Base-by-base conservation (phyloP, 495 filamentous ascomycete genomes). In the Annulohypoxylon stygium region DNA sequence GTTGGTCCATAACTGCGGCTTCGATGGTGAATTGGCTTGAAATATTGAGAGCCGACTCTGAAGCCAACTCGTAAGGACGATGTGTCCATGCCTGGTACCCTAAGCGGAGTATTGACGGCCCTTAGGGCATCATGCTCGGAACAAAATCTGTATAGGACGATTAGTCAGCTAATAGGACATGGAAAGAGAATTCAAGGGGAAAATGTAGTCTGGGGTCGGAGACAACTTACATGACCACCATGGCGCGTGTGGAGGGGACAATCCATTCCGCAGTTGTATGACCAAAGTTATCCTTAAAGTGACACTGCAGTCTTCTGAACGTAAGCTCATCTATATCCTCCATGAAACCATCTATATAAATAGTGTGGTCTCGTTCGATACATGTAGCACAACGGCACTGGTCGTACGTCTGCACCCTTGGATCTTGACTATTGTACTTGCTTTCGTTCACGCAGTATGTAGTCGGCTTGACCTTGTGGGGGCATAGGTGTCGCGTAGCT, bases 341-440 rank as follows among this genome's bases (percentile, higher is more conserved):
- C 18, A 43, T 3, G 25, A 73, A 53, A 4, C 53, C 12, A 45
- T 10, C 33, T 9, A 76, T 33, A 23, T 53, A 74, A 36, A 76
- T 39, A 0, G 63, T 58, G 43, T 59, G 41, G 20, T 70, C 51
- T 11, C 20, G 36, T 0, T 65, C 58, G 1, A 11, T 10, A 50
- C 74, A 76, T 11, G 11, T 34, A 0, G 1, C 0, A 14, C 74
- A 76, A 1, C 11, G 16, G 25, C 74, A 76, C 30, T 61, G 45
- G 25, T 70, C 62, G 30, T 61, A 76, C 30, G 65, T 65, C n/a
- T 67, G 30, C 43, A 26, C 48, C 18, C 8, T 51, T 2, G 51
- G 61, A 8, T 1, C 5, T 9, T 14, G 0, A 8, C 25, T 30
- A 7, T 9, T 4, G 39, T 5, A 12, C 30, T 33, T 57, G 5